Conservation (phyloP, 495 filamentous ascomycete species). For the Letharia lupina region DNA sequence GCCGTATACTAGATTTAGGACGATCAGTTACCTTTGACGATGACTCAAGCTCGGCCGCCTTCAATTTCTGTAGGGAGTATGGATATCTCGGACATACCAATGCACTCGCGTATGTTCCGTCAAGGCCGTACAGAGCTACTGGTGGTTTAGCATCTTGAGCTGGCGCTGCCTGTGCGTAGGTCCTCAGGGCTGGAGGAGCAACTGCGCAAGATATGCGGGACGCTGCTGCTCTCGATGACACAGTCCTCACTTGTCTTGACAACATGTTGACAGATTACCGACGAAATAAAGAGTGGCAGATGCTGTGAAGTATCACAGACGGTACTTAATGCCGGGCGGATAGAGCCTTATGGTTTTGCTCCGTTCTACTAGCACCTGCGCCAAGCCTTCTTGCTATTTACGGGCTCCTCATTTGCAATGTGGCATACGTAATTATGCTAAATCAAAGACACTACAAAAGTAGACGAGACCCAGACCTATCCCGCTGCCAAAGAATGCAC, state of each 20-base stretch:
- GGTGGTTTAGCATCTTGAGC: constrained; percentile 67
- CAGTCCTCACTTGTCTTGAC: constrained; percentile 17
- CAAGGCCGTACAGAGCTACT: constrained; percentile 84
- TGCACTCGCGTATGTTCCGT: constrained; percentile 96
- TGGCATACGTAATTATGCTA: neutral
- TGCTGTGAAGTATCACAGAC: neutral
- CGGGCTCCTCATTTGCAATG: no score
- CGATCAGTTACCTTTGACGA: constrained; percentile 20
- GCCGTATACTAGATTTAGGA: constrained; percentile 79
- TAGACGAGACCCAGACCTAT: neutral
- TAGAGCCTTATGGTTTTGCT: neutral
- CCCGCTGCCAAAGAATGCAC: constrained; percentile 3
- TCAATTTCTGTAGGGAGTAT: neutral
- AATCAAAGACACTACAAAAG: neutral
- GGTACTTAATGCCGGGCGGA: neutral
- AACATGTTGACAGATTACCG: constrained; percentile 17
- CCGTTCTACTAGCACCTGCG: neutral
- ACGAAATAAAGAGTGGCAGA: neutral
- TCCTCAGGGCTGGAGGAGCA: constrained; percentile 45
- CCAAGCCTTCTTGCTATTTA: neutral
- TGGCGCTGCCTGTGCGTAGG: constrained; percentile 64
- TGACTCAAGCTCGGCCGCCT: neutral
- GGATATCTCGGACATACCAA: constrained; percentile 57
- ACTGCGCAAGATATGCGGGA: constrained; percentile 35
- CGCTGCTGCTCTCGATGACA: constrained; percentile 10